Evolutionary conservation across 345 rosid genomes (phyloP).

Genomic region (Eucalyptus paniculata): DNA sequence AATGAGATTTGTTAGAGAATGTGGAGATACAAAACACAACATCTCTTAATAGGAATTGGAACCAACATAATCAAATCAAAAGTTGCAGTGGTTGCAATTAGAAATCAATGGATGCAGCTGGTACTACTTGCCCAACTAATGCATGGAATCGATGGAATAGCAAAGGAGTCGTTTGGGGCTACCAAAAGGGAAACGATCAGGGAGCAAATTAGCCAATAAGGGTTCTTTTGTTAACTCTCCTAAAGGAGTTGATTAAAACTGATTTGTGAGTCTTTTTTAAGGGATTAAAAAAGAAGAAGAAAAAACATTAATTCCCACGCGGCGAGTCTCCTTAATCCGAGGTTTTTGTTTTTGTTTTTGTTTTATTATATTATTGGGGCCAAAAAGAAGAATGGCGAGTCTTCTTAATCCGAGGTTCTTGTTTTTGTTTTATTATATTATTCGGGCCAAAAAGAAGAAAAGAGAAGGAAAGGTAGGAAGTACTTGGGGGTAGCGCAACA

Average conservation of each 20-base stretch:
- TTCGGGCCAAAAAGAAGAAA: not conserved
- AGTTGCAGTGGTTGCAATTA: not conserved
- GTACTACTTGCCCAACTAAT: not conserved
- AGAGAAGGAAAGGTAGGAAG: not conserved
- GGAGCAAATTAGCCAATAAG: not conserved
- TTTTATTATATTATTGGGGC: too few species aligned
- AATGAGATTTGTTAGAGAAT: not conserved
- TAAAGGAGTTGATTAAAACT: not conserved
- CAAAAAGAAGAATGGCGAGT: not conserved
- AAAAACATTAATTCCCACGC: not conserved
- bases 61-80: not conserved
- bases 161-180: not conserved
- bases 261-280: not conserved
- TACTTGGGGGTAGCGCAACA: not conserved
- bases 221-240: not conserved
- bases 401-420: not conserved
- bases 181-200: not conserved
- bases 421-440: not conserved
- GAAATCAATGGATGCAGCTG: not conserved
- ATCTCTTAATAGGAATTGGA: not conserved
- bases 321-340: not conserved
- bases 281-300: not conserved
- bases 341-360: not conserved
- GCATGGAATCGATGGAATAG: not conserved
- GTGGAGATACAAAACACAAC: not conserved